These are phyloP conservation scores for Pogostemon cablin DNA, from an alignment of 257 asterid genomes.

Conservation along the genomic window DNA sequence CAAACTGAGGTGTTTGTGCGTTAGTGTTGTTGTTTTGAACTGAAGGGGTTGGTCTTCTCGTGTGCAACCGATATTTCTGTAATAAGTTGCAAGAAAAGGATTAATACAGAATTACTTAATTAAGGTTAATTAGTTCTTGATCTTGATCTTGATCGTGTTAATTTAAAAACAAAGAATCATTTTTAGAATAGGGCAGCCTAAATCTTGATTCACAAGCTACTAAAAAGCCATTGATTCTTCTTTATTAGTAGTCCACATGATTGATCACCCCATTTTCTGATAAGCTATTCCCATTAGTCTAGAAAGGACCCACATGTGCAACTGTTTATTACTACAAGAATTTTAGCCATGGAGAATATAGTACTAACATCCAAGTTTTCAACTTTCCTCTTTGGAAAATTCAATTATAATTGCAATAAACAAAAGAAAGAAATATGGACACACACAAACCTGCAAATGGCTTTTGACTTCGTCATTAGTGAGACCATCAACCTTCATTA, in stretches of 20 bases:
- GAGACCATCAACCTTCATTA: constrained; percentile 84
- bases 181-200: too few species aligned
- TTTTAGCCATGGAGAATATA: constrained; percentile 23
- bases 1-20: constrained; percentile 56
- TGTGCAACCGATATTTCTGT: constrained; percentile 75
- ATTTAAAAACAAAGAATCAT: too few species aligned
- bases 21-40: constrained; percentile 44
- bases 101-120: not conserved
- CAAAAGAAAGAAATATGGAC: not conserved
- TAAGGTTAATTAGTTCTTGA: not conserved
- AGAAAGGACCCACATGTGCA: constrained; percentile 27
- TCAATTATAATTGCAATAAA: not conserved
- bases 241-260: constrained; percentile 14
- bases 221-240: constrained; percentile 21
- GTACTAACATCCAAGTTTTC: constrained; percentile 16
- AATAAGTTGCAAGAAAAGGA: not conserved
- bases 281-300: constrained; percentile 26
- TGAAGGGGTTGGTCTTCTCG: constrained; percentile 58
- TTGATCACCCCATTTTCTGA: constrained; percentile 5
- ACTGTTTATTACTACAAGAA: not conserved
- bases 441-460: constrained; percentile 70
- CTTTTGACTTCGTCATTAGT: constrained; percentile 89
- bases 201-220: constrained; percentile 33
- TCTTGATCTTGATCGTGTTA: not conserved
- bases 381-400: not conserved